Conservation (phyloP, 768 basidiomycete genomes). For the Phylloporus arenicola region DNA sequence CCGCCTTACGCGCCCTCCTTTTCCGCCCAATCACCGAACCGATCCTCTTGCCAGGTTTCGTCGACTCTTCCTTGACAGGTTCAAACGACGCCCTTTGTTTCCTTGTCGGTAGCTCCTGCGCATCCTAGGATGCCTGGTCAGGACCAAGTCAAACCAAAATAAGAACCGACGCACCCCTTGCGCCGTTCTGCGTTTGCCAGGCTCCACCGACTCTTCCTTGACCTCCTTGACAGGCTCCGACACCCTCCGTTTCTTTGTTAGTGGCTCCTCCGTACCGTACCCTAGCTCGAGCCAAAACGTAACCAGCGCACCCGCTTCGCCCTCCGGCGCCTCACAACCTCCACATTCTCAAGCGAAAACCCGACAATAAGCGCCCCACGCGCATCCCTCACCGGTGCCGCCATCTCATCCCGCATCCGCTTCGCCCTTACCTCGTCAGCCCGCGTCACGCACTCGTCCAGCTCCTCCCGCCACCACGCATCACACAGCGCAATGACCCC, state of each 20-base stretch:
- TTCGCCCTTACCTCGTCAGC: conserved; percentile 51
- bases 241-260: conserved; percentile 38
- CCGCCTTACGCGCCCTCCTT: conserved; percentile 58
- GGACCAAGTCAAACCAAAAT: too few species aligned
- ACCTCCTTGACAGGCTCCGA: conserved; percentile 22
- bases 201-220: conserved; percentile 14
- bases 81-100: too few species aligned
- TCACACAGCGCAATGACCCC: conserved; percentile 59
- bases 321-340: conserved; percentile 76
- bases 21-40: conserved; percentile 79
- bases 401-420: conserved; percentile 54
- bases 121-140: too few species aligned
- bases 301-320: conserved; percentile 29
- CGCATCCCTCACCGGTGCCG: conserved; percentile 33
- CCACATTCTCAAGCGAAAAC: conserved; percentile 95
- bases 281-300: neutral
- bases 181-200: too few species aligned
- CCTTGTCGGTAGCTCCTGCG: too few species aligned
- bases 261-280: conserved; percentile 28
- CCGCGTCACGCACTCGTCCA: conserved; percentile 52
- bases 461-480: conserved; percentile 84
- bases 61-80: too few species aligned
- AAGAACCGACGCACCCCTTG: too few species aligned
- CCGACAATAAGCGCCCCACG: conserved; percentile 74
- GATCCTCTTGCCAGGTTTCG: conserved; percentile 38